Evolutionary conservation across 2,329 filamentous ascomycete genomes (phyloP).

Genomic region (Aspergillus ustus): DNA sequence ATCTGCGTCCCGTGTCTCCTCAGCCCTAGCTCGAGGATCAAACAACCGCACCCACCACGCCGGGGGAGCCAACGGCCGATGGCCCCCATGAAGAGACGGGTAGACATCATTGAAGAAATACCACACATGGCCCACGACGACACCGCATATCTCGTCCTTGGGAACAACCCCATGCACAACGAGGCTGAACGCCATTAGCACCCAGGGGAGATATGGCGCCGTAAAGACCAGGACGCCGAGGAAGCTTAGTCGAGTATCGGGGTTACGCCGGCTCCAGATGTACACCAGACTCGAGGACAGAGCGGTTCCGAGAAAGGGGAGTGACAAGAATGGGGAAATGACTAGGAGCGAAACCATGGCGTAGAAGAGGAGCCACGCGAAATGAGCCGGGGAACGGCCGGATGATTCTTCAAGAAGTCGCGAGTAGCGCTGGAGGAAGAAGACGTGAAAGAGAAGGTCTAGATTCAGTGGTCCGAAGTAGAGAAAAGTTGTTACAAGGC

Average conservation of each 20-base stretch:
- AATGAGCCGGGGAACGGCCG: slow-evolving; percentile 88
- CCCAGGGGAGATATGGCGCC: slow-evolving; percentile 94
- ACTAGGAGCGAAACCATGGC: slow-evolving; percentile 77
- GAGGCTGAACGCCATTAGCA: slow-evolving; percentile 88
- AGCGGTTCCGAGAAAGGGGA: slow-evolving; percentile 93
- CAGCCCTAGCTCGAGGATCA: slow-evolving; percentile 47
- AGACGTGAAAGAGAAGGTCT: slow-evolving; percentile 95
- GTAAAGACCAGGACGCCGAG: slow-evolving; percentile 88
- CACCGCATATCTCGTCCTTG: slow-evolving; percentile 94
- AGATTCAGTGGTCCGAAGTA: slow-evolving; percentile 95
- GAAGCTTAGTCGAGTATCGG: slow-evolving; percentile 86
- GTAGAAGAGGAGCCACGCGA: slow-evolving; percentile 92
- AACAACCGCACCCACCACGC: slow-evolving; percentile 88
- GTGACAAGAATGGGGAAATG: slow-evolving; percentile 83
- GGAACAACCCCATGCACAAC: slow-evolving; percentile 88
- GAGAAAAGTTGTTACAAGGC: slow-evolving; percentile 91
- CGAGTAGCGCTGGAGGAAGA: slow-evolving; percentile 96
- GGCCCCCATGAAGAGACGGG: slow-evolving; percentile 83
- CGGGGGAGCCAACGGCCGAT: slow-evolving; percentile 85
- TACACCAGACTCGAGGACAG: slow-evolving; percentile 93
- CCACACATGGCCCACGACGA: slow-evolving; percentile 93
- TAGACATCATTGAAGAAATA: slow-evolving; percentile 99
- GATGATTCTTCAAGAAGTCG: slow-evolving; percentile 93
- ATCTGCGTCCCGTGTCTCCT: slow-evolving; percentile 20
- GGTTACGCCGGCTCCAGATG: slow-evolving; percentile 95